These are phyloP conservation scores for Whalleya microplaca DNA, from an alignment of 2,329 filamentous ascomycete genomes.

Conservation along the genomic window DNA sequence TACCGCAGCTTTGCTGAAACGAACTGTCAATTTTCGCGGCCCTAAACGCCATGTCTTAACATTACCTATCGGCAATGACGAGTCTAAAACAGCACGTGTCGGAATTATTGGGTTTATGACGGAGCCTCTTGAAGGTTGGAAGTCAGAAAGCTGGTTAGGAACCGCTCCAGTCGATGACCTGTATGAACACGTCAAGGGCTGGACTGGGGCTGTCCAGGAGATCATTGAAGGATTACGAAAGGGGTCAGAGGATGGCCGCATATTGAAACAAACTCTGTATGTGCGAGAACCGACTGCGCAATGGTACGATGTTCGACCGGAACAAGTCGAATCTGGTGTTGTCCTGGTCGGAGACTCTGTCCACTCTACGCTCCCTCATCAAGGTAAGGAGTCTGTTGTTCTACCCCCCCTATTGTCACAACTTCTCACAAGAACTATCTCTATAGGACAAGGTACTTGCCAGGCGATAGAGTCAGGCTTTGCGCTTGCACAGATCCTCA, in stretches of 20 bases:
- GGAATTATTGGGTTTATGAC: slow-evolving; percentile 43
- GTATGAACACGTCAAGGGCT: slow-evolving; percentile 39
- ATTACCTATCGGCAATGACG: slow-evolving; percentile 42
- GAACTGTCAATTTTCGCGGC: slow-evolving; percentile 40
- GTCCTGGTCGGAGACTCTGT: slow-evolving; percentile 39
- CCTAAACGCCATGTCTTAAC: slow-evolving; percentile 37
- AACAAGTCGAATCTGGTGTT: slow-evolving; percentile 27
- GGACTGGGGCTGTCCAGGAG: slow-evolving; percentile 39
- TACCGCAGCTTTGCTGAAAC: slow-evolving; percentile 36
- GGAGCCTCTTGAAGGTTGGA: slow-evolving; percentile 40
- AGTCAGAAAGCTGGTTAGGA: slow-evolving; percentile 41
- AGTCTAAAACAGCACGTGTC: slow-evolving; percentile 36
- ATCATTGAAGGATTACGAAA: slow-evolving; percentile 38
- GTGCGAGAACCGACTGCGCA: slow-evolving; percentile 37
- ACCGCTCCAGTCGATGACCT: slow-evolving; percentile 35
- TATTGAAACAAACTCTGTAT: slow-evolving; percentile 41
- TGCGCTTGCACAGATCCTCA: slow-evolving; percentile 37
- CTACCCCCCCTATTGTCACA: too few relatives aligned
- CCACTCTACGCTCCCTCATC: slow-evolving; percentile 40
- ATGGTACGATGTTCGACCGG: slow-evolving; percentile 33
- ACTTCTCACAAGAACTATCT: too few relatives aligned
- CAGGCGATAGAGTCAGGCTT: slow-evolving; percentile 41
- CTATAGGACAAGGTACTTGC: slow-evolving; percentile 37
- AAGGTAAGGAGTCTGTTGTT: slow-evolving; percentile 20
- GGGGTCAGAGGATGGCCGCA: slow-evolving; percentile 34